Percentiles rank a stretch among this genome's conserved stretches.
These are phyloP conservation scores for Nakataea oryzae DNA, from an alignment of 2,329 filamentous ascomycete species.

Conservation along the genomic window DNA sequence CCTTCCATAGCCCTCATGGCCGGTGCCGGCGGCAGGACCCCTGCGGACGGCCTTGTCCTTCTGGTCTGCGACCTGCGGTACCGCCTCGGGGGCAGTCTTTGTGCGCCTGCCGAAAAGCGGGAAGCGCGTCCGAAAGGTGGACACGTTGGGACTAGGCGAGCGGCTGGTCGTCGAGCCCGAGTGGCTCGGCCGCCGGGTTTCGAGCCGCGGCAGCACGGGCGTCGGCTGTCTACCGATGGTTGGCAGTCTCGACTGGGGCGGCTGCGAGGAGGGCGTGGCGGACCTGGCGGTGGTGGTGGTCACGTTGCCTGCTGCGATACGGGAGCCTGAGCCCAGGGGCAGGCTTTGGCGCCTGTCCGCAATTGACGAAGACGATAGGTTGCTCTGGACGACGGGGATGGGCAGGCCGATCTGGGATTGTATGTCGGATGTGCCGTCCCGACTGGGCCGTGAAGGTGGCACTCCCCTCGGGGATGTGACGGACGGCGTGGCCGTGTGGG, in stretches of 20 bases:
- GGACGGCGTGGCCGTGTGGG: conserved; percentile 13
- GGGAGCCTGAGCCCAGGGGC: conserved; percentile 6
- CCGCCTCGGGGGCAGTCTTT: conserved; percentile 47
- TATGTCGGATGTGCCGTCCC: conserved; percentile 56
- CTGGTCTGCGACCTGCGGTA: conserved; percentile 31
- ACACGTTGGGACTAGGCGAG: conserved; percentile 44
- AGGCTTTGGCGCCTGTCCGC: conserved; percentile 35
- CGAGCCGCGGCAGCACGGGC: conserved; percentile 14
- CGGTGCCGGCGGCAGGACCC: conserved; percentile 84
- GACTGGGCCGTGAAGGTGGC: conserved; percentile 52
- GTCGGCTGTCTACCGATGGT: conserved; percentile 23
- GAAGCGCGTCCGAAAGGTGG: conserved; percentile 55
- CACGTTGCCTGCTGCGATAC: conserved; percentile 10
- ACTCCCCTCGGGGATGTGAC: conserved; percentile 20
- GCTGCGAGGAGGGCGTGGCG: conserved; percentile 19
- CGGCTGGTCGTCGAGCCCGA: conserved; percentile 19
- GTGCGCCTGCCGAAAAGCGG: conserved; percentile 67
- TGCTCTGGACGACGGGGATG: conserved; percentile 52
- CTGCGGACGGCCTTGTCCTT: conserved; percentile 52
- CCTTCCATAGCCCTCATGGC: conserved; percentile 76
- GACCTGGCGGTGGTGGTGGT: conserved; percentile 14
- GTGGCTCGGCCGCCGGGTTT: conserved; percentile 2
- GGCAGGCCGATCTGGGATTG: conserved; percentile 42
- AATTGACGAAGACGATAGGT: conserved; percentile 38
- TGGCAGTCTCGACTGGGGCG: conserved; percentile 16